phyloP scores from a whole-genome alignment of 306 rosid species.

The Prunus salicina region DNA sequence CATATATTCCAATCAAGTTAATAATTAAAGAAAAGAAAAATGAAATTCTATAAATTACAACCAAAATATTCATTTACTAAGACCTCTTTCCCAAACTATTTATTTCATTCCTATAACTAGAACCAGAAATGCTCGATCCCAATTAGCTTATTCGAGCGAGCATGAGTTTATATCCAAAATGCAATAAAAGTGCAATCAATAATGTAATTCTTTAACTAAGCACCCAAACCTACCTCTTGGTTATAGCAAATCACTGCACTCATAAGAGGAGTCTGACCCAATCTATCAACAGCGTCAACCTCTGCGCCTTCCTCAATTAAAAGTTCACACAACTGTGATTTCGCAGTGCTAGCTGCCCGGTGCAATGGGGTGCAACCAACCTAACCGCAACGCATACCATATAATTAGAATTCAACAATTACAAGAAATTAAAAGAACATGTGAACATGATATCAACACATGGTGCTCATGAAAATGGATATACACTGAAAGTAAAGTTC shows the following conservation, averaged over 20 bases:
- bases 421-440: neutral
- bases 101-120: neutral
- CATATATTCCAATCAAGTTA: neutral
- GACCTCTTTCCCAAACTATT: neutral
- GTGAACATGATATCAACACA: neutral
- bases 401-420: neutral
- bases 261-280: slow-evolving; percentile 88
- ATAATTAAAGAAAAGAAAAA: neutral
- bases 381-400: slow-evolving; percentile 31
- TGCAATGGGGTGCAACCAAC: slow-evolving; percentile 95
- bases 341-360: slow-evolving; percentile 89
- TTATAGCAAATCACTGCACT: slow-evolving; percentile 73
- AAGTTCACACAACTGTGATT: slow-evolving; percentile 74
- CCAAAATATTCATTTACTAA: neutral
- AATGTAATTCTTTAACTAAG: neutral
- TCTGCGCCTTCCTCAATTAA: slow-evolving; percentile 98
- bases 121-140: neutral
- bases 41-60: neutral
- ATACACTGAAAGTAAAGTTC: neutral
- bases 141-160: neutral
- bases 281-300: slow-evolving; percentile 67
- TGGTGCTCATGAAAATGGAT: neutral
- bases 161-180: neutral
- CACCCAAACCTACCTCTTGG: slow-evolving; percentile 56
- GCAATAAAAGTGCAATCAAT: neutral